Evolutionary conservation across 2,329 filamentous ascomycete species (phyloP).

Genomic region (Chaetomium sp.): DNA sequence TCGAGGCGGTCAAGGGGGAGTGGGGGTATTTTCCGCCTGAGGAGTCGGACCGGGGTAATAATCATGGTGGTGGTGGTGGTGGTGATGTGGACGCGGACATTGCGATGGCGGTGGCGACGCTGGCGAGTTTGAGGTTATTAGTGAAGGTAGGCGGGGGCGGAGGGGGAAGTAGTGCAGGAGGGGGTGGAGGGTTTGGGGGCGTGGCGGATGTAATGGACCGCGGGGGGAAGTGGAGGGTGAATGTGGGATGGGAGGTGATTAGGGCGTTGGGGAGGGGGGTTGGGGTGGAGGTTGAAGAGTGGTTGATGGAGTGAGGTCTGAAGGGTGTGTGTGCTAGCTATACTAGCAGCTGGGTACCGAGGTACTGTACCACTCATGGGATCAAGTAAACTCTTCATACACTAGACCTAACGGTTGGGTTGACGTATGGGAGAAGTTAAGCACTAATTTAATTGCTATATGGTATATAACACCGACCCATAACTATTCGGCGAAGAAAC

Average conservation of each 20-base stretch:
- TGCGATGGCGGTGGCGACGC: slow-evolving; percentile 61
- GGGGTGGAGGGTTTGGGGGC: background rate
- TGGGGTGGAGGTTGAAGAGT: slow-evolving; percentile 73
- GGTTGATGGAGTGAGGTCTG: slow-evolving; percentile 55
- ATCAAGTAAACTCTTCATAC: no score
- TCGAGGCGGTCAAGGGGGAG: slow-evolving; percentile 57
- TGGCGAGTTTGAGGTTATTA: slow-evolving; percentile 64
- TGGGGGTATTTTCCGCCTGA: slow-evolving; percentile 30
- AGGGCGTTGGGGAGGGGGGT: slow-evolving; percentile 64
- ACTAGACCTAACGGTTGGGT: no score
- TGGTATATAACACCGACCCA: no score
- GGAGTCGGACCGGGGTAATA: slow-evolving; percentile 27
- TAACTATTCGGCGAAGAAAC: no score
- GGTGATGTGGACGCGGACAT: slow-evolving; percentile 43
- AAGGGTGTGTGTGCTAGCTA: background rate
- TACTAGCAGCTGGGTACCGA: no score
- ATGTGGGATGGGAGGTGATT: slow-evolving; percentile 72
- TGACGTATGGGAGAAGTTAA: no score
- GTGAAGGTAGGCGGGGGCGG: slow-evolving; percentile 52
- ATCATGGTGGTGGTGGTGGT: slow-evolving; percentile 5
- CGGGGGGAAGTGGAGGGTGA: slow-evolving; percentile 69
- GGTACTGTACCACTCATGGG: no score
- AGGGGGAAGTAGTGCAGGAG: slow-evolving; percentile 28
- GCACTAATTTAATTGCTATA: no score
- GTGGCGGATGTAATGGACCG: slow-evolving; percentile 59